These are phyloP conservation scores for Vicia faba DNA, from an alignment of 306 rosid species.

Conservation along the genomic window DNA sequence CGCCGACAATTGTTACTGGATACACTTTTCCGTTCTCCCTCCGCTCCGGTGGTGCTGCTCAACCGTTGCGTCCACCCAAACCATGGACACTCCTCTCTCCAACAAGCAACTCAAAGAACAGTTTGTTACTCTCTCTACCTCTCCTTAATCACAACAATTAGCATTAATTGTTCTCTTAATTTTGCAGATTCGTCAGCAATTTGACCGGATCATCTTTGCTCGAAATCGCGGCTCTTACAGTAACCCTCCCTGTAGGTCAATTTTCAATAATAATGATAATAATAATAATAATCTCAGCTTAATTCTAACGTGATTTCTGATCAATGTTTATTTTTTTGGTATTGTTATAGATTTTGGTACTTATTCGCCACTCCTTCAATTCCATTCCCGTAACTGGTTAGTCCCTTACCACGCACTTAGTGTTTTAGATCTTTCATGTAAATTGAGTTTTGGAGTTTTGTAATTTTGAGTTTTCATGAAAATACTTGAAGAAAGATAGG, in stretches of 20 bases:
- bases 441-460: too few species aligned
- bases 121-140: slow-evolving; percentile 50
- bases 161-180: neutral
- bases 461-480: too few species aligned
- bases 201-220: slow-evolving; percentile 54
- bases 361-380: slow-evolving; percentile 46
- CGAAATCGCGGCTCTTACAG: slow-evolving; percentile 54
- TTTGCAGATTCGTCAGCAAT: slow-evolving; percentile 44
- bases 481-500: too few species aligned
- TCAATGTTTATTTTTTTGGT: too few species aligned
- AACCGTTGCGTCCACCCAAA: neutral
- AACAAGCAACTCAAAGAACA: slow-evolving; percentile 81
- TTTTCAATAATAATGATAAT: too few species aligned
- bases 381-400: slow-evolving; percentile 37
- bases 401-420: slow-evolving; percentile 13
- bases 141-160: neutral
- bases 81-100: slow-evolving; percentile 58
- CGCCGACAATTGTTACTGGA: too few species aligned
- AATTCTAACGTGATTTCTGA: neutral
- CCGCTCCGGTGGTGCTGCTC: neutral
- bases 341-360: slow-evolving; percentile 40
- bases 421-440: too few species aligned
- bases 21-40: neutral
- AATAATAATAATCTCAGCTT: neutral
- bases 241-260: slow-evolving; percentile 42